Evolutionary conservation across 106 monocot genomes (phyloP).

Genomic region (Phalaenopsis equestris): DNA sequence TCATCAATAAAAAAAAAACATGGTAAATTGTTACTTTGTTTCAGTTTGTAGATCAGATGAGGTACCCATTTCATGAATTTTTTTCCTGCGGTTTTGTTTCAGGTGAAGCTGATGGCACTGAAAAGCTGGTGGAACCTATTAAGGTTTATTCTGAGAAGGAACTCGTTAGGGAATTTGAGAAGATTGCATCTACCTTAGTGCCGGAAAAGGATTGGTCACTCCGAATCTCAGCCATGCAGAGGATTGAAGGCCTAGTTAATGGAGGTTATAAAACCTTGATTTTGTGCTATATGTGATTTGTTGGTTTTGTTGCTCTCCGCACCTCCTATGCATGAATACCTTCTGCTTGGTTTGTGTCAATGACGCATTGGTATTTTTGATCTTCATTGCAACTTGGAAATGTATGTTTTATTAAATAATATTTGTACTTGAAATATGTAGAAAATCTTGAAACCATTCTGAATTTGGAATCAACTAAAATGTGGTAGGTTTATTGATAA

Average conservation of each 20-base stretch:
- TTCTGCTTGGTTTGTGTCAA: neutral
- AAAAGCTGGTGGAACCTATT: constrained; percentile 89
- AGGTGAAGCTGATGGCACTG: constrained; percentile 76
- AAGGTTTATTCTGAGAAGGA: constrained; percentile 95
- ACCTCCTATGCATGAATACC: neutral
- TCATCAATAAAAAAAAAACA: neutral
- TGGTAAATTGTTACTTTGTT: neutral
- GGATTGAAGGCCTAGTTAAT: constrained; percentile 70
- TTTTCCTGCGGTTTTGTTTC: neutral
- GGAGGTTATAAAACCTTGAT: neutral
- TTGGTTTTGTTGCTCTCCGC: neutral
- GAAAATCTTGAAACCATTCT: too few species aligned
- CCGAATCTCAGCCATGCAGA: constrained; percentile 96
- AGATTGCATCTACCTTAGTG: constrained; percentile 76
- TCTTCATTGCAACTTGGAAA: neutral
- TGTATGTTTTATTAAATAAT: too few species aligned
- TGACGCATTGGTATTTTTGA: neutral
- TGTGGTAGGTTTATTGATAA: too few species aligned
- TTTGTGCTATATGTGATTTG: neutral
- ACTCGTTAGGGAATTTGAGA: constrained; percentile 84
- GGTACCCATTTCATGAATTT: neutral
- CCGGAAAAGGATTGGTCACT: constrained; percentile 98
- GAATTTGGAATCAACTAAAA: too few species aligned
- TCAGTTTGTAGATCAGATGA: neutral
- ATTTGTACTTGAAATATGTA: too few species aligned